Percentiles rank a stretch among this genome's conserved stretches.
Conservation (phyloP, 1,139 yeast species). For the Debaryomyces nepalensis region DNA sequence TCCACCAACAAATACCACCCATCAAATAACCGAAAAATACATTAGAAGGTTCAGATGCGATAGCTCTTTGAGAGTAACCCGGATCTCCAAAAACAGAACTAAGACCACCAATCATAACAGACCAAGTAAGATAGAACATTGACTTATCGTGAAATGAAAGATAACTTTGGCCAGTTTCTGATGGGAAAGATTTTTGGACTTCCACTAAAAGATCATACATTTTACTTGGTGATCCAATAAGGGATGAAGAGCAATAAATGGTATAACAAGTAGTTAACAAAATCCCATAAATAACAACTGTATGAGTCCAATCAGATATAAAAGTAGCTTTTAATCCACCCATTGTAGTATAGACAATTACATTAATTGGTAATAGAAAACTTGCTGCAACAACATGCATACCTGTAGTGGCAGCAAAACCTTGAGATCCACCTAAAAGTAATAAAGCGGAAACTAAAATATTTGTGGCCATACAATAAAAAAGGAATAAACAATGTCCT, state of each 20-base stretch:
- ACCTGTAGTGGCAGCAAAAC: slow-evolving; percentile 38
- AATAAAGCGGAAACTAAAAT: slow-evolving; percentile 37
- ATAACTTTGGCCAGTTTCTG: slow-evolving; percentile 40
- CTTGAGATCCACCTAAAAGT: slow-evolving; percentile 43
- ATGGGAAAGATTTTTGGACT: slow-evolving; percentile 37
- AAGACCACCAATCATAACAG: too few relatives aligned
- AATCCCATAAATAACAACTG: slow-evolving; percentile 37
- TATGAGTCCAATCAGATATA: slow-evolving; percentile 40
- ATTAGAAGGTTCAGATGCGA: slow-evolving; percentile 41
- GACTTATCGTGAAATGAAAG: slow-evolving; percentile 34
- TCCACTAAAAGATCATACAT: slow-evolving; percentile 29
- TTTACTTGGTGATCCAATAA: slow-evolving; percentile 36
- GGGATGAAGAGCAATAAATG: slow-evolving; percentile 29
- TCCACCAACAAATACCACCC: slow-evolving; percentile 36
- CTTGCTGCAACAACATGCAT: slow-evolving; percentile 38
- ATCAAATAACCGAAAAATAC: slow-evolving; percentile 45
- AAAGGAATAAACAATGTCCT: slow-evolving; percentile 36
- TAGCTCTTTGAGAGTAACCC: slow-evolving; percentile 37
- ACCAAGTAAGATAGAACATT: slow-evolving; percentile 35
- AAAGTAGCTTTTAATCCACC: slow-evolving; percentile 50
- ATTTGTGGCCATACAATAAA: slow-evolving; percentile 36
- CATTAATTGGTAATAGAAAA: slow-evolving; percentile 42
- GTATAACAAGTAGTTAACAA: slow-evolving; percentile 37
- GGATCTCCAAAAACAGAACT: slow-evolving; percentile 41
- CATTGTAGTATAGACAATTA: slow-evolving; percentile 38